Base-by-base conservation (phyloP, 1,139 yeast species). In the Nakaseomyces sp. region DNA sequence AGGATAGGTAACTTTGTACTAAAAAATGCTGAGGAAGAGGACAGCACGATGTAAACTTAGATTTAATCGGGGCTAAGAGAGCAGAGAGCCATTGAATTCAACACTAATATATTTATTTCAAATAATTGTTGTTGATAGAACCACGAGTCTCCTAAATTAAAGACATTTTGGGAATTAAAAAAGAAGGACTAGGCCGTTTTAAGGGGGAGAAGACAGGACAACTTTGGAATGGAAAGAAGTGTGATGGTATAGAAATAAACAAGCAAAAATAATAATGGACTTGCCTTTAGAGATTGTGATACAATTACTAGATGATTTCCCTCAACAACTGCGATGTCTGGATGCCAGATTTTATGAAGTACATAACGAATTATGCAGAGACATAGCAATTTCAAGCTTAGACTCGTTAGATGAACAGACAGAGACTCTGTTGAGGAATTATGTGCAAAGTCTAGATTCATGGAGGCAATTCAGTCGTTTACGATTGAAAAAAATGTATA, bases 241-340 rank as follows among this genome's bases (percentile, higher is more conserved):
- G n/a, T n/a, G n/a, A n/a, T n/a, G n/a, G n/a, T n/a, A n/a, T n/a
- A n/a, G n/a, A n/a, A n/a, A n/a, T n/a, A n/a, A n/a, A n/a, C n/a
- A n/a, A n/a, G n/a, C n/a, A n/a, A n/a, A n/a, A n/a, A n/a, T n/a
- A 24, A 12, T 13, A 17, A 22, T 42, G 44, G 44, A 37, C 24
- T 31, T 42, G 36, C 43, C 43, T 15, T 13, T 32, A 19, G 43
- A 41, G 20, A 31, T 31, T 25, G 33, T 26, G n/a, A 16, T 41
- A 13, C 37, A 22, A 20, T 15, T 41, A 10, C 24, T 41, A 6
- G 40, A 33, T 8, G 26, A 33, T 22, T 29, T 19, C 15, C 43
- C 43, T 10, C 32, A 22, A 25, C 40, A 41, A 16, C 25, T 41
- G 15, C 43, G 40, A 13, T 22, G 40, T 35, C 22, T 41, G 15